Evolutionary conservation across 306 rosid genomes (phyloP).

Genomic region (Alnus glutinosa): DNA sequence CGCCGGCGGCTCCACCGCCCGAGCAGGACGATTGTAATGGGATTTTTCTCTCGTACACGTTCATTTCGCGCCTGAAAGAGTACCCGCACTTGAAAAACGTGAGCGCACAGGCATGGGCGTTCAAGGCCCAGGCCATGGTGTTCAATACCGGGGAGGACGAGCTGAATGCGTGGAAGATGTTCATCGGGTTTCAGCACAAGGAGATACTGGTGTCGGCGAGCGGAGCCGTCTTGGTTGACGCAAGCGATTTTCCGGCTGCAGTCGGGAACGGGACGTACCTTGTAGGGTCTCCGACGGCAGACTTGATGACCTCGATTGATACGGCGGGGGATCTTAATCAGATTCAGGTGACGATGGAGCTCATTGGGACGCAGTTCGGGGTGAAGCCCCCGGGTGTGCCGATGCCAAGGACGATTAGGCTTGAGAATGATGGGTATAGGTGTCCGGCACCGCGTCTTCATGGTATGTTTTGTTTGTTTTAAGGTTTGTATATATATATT

Average conservation of each 20-base stretch:
- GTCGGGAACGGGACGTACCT: constrained; percentile 75
- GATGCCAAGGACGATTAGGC: constrained; percentile 73
- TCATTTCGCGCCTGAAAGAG: constrained; percentile 45
- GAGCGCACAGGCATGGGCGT: constrained; percentile 82
- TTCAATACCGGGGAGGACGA: constrained; percentile 61
- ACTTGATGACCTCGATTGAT: constrained; percentile 65
- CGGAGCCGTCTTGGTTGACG: constrained; percentile 53
- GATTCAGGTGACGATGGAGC: constrained; percentile 46
- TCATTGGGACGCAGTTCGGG: constrained; percentile 72
- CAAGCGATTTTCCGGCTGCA: constrained; percentile 58
- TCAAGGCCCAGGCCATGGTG: constrained; percentile 55
- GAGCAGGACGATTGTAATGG: constrained; percentile 60
- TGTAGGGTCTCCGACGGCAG: constrained; percentile 43
- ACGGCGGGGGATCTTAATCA: constrained; percentile 63
- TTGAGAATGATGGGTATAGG: constrained; percentile 69
- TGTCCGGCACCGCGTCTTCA: constrained; percentile 54
- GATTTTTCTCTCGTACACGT: constrained; percentile 60
- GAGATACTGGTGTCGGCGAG: constrained; percentile 65
- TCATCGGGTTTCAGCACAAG: constrained; percentile 65
- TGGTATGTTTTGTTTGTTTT: constrained; percentile 34
- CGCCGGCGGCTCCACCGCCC: constrained; percentile 6
- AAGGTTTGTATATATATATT: neutral
- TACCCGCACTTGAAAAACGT: constrained; percentile 59
- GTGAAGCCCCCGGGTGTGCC: constrained; percentile 40
- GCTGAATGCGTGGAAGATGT: constrained; percentile 71